These are phyloP conservation scores for Lecanicillium sp. DNA, from an alignment of 2,329 filamentous ascomycete species.

Conservation along the genomic window DNA sequence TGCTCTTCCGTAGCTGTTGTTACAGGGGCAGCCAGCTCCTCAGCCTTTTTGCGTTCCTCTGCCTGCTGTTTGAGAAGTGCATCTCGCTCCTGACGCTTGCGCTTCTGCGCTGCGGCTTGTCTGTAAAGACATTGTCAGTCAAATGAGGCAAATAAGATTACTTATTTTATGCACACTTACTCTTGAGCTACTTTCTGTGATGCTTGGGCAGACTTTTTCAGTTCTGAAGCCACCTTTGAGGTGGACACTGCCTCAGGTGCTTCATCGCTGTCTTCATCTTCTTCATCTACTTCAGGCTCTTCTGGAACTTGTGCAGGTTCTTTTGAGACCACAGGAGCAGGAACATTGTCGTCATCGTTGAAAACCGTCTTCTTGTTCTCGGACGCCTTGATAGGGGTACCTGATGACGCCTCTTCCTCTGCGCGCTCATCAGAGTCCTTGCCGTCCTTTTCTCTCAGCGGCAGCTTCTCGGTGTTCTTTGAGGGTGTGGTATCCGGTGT, in stretches of 20 bases:
- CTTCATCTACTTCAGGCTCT: conserved; percentile 22
- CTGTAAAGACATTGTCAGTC: conserved; percentile 20
- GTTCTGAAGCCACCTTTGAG: conserved; percentile 35
- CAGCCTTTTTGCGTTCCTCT: conserved; percentile 34
- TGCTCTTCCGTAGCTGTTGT: conserved; percentile 9
- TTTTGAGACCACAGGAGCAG: conserved; percentile 5
- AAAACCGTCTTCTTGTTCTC: conserved; percentile 23
- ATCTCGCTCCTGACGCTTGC: conserved; percentile 48
- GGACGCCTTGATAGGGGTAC: not conserved
- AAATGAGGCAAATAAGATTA: conserved; percentile 4
- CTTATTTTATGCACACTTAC: conserved; percentile 36
- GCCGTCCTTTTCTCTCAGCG: conserved; percentile 25
- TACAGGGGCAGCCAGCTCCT: conserved; percentile 14
- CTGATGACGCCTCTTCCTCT: not conserved
- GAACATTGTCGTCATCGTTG: conserved; percentile 21
- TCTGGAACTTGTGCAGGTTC: conserved; percentile 9
- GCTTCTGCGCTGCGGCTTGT: conserved; percentile 41
- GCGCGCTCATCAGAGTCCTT: not conserved
- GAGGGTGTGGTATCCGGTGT: conserved; percentile 11
- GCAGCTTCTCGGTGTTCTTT: conserved; percentile 20
- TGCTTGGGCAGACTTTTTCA: conserved; percentile 36
- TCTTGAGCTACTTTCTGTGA: conserved; percentile 41
- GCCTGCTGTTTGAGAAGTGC: conserved; percentile 47
- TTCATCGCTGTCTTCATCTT: conserved; percentile 38
- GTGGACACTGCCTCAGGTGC: conserved; percentile 53